Conservation (phyloP, 352 stramenopile genomes). For the Phytophthora citricola region DNA sequence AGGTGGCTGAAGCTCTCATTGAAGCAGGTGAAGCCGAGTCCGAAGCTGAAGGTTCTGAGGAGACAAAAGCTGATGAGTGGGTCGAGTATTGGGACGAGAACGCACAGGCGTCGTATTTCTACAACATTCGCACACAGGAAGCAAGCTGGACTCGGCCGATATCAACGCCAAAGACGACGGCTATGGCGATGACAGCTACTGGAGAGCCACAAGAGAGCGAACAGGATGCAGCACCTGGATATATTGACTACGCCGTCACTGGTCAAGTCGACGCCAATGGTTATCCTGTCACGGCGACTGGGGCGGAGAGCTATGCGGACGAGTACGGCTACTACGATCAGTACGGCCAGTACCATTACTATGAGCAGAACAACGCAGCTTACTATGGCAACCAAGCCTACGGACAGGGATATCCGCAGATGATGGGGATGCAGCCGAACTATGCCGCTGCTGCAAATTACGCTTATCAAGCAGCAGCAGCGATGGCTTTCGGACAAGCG, state of each 20-base stretch:
- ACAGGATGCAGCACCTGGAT: conserved; percentile 15
- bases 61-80: conserved; percentile 67
- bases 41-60: conserved; percentile 7
- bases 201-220: conserved; percentile 21
- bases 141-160: conserved; percentile 83
- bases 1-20: conserved; percentile 54
- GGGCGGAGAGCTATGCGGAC: conserved; percentile 59
- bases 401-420: conserved; percentile 29
- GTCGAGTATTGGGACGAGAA: conserved; percentile 93
- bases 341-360: conserved; percentile 85
- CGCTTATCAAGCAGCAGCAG: conserved; percentile 64
- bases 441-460: conserved; percentile 57
- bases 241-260: conserved; percentile 56
- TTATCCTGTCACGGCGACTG: conserved; percentile 28
- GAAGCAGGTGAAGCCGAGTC: conserved; percentile 22
- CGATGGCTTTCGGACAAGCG: conserved; percentile 57
- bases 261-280: conserved; percentile 38
- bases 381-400: conserved; percentile 40
- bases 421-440: conserved; percentile 54
- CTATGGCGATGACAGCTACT: conserved; percentile 43
- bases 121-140: conserved; percentile 89
- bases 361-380: conserved; percentile 56
- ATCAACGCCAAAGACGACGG: conserved; percentile 46
- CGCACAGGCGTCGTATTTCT: conserved; percentile 89
- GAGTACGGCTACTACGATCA: conserved; percentile 86